Base-by-base conservation (phyloP, 495 filamentous ascomycete species). In the Cladorrhinum samala region DNA sequence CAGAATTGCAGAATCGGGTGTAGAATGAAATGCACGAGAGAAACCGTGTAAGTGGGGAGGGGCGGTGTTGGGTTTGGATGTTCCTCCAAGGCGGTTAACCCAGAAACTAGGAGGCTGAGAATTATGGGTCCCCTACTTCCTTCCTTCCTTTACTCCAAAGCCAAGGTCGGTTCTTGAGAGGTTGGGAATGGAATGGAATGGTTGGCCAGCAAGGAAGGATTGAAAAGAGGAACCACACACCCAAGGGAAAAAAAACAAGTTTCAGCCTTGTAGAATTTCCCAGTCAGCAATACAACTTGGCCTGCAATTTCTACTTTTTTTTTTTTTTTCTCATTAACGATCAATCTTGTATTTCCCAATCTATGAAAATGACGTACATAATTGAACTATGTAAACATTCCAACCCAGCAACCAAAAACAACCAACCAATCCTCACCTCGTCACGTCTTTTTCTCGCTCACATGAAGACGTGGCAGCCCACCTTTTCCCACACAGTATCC, bases 91-190 rank as follows among this genome's bases (percentile, higher is more conserved):
- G n/a, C 43, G 48, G 63, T 64, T 64, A 51, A 64, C 64, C 58
- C 64, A 60, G 64, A 64, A 67, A 67, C 64, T 37, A 50, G 23
- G 57, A 46, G 62, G 55, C 50, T 54, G 57, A 59, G 59, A 46
- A 45, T 13, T n/a, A n/a, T n/a, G n/a, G 51, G 46, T 40, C n/a
- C 39, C 11, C 17, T 41, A 17, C 39, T n/a, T 41, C 8, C n/a
- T n/a, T 18, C n/a, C 6, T 41, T 41, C n/a, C n/a, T 4, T 18
- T n/a, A 4, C 13, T 18, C n/a, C 4, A 17, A 41, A 9, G 5
- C 39, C 7, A 37, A 37, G 30, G 39, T 18, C 39, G n/a, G 5
- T 14, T 41, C 4, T 6, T 3, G n/a, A 41, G 17, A 41, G 39
- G 17, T n/a, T 41, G 17, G 0, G 0, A 9, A 53, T 49, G n/a